Base-by-base conservation (phyloP, 495 filamentous ascomycete genomes). In the Annulohypoxylon stygium region DNA sequence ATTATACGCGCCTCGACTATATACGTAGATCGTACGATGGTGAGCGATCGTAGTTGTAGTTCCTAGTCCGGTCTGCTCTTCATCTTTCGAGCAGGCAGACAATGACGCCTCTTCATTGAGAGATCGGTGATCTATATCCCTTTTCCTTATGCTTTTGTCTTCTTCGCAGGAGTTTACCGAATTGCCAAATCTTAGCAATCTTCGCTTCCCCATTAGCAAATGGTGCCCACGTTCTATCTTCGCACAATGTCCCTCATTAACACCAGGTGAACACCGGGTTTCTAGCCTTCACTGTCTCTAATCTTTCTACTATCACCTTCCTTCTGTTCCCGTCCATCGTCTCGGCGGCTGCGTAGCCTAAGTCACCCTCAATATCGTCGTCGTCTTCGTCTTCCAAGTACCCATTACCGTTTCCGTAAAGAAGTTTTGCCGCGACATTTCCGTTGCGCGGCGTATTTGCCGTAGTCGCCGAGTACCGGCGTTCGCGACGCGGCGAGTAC, bases 231-330 rank as follows among this genome's bases (percentile, higher is more conserved):
- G 14, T 7, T 26, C 12, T 39, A 37, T 58, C 18, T 30, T 26
- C 12, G 30, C 23, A 54, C 33, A 59, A 5, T 61, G 14, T 43
- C 39, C 39, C 12, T n/a, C 39, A 43, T 87, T 83, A 98, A 87
- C 97, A 99, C 93, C 96, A 99, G 43, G 93, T 97, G 82, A 99
- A 99, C 12, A 99, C 93, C 14, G 96, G 96, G 79, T 97, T 96
- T 80, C 91, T 93, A 80, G 89, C 92, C 85, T 98, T 98, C 34
- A 99, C 95, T 55, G 94, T 91, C 84, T 98, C 96, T 61, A 99
- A 78, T 75, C 96, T 84, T 84, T 99, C 96, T 43, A 98, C 95
- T 85, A 98, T 98, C 45, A 99, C 97, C 81, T 94, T 95, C 67
- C 94, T 88, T 79, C 91, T 88, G 63, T 92, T 91, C 2, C 93